phyloP scores from a whole-genome alignment of 225 moss, liverwort and hornwort species.

The Anthoceros angustus region DNA sequence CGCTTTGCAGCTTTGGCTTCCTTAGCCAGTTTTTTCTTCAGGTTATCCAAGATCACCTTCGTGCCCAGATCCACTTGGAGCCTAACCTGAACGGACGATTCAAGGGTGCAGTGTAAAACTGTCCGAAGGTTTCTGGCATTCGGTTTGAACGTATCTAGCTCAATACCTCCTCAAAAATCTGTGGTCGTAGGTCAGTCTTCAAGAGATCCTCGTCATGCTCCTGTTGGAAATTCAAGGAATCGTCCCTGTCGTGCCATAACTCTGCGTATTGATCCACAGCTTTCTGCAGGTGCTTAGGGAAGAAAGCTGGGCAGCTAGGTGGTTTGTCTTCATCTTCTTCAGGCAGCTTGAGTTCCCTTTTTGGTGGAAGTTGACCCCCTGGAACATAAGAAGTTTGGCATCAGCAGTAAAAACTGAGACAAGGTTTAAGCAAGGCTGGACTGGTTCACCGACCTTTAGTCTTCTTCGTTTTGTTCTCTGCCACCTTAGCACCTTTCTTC shows the following conservation, averaged over 20 bases:
- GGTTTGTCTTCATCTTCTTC: conserved; percentile 12
- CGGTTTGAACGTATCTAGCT: not conserved
- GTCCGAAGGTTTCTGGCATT: not conserved
- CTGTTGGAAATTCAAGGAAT: conserved; percentile 63
- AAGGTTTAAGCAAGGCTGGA: not conserved
- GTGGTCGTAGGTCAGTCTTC: conserved; percentile 45
- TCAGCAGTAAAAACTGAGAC: not conserved
- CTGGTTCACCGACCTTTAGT: not conserved
- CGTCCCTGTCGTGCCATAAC: conserved; percentile 81
- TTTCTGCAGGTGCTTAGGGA: conserved; percentile 45
- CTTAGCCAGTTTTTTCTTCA: conserved; percentile 54
- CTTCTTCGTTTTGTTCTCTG: conserved; percentile 8
- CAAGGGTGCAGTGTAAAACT: not conserved
- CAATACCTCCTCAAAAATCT: conserved; percentile 63
- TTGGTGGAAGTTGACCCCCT: conserved; percentile 2
- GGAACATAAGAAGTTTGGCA: not conserved
- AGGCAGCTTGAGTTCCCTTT: not conserved
- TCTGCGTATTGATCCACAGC: conserved; percentile 38
- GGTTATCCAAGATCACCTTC: conserved; percentile 43
- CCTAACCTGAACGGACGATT: conserved; percentile 27
- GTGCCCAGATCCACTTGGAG: conserved; percentile 56
- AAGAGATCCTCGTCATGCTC: conserved; percentile 46
- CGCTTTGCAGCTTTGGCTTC: conserved; percentile 54
- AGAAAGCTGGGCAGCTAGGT: conserved; percentile 58
- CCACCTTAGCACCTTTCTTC: conserved; percentile 45